Percentiles rank a stretch among this genome's conserved stretches.
These are phyloP conservation scores for Tephrocybe sp. DNA, from an alignment of 768 basidiomycete species.

Conservation along the genomic window DNA sequence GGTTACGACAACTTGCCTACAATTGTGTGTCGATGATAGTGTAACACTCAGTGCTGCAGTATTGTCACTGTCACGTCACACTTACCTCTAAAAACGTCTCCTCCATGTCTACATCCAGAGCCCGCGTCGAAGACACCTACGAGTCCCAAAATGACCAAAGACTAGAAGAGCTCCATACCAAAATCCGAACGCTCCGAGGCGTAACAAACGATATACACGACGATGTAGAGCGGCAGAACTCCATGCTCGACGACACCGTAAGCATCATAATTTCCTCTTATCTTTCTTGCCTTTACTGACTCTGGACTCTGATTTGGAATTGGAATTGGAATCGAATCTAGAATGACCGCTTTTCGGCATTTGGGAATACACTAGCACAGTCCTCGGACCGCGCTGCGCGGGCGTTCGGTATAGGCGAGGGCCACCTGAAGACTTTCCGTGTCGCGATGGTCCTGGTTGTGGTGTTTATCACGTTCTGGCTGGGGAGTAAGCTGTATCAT, in stretches of 20 bases:
- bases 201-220: conserved; percentile 86
- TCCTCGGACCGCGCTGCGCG: conserved; percentile 69
- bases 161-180: conserved; percentile 81
- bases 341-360: conserved; percentile 66
- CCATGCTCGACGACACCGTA: conserved; percentile 74
- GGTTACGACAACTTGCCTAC: too few relatives aligned
- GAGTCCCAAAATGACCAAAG: conserved; percentile 84
- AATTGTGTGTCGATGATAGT: too few relatives aligned
- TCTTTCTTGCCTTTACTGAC: not conserved
- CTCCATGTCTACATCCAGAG: conserved; percentile 40
- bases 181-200: conserved; percentile 78
- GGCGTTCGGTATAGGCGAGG: conserved; percentile 68
- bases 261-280: conserved; percentile 19
- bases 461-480: conserved; percentile 54
- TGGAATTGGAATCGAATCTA: not conserved
- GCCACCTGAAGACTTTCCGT: conserved; percentile 66
- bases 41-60: too few relatives aligned
- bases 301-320: too few relatives aligned
- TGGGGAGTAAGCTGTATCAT: conserved; percentile 47
- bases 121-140: conserved; percentile 65
- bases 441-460: conserved; percentile 60
- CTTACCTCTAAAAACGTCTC: not conserved
- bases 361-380: conserved; percentile 59
- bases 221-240: conserved; percentile 82
- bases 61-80: too few relatives aligned